phyloP scores from a whole-genome alignment of 805 yeast genomes.

The Candida boleticola region DNA sequence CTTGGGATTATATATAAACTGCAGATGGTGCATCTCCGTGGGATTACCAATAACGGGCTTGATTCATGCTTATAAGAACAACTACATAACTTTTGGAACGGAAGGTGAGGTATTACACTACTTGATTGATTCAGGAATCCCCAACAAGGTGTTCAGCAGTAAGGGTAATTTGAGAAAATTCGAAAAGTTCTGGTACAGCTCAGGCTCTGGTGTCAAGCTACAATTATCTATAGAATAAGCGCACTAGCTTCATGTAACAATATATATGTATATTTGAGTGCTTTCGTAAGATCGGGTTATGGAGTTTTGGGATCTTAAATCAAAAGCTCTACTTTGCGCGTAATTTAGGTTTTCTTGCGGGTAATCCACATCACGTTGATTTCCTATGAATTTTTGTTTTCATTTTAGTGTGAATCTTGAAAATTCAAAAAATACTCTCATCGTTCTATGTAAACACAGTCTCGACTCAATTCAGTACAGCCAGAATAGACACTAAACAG shows the following conservation, averaged over 20 bases:
- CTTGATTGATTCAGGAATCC: conserved; percentile 70
- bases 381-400: neutral
- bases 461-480: too few species aligned
- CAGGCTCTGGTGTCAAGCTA: conserved; percentile 27
- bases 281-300: conserved; percentile 4
- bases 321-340: neutral
- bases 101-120: conserved; percentile 54
- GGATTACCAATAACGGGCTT: conserved; percentile 73
- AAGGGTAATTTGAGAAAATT: conserved; percentile 43
- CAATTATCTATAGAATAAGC: conserved; percentile 8
- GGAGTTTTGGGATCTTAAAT: neutral
- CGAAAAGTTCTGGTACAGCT: conserved; percentile 44
- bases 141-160: conserved; percentile 48
- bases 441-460: too few species aligned
- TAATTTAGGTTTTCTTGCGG: neutral
- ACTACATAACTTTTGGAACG: conserved; percentile 26
- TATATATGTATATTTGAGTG: too few species aligned
- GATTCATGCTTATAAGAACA: conserved; percentile 57
- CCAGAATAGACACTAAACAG: too few species aligned
- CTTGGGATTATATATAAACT: conserved; percentile 32
- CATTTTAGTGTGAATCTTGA: neutral
- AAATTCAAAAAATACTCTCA: neutral
- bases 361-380: neutral
- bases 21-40: conserved; percentile 63
- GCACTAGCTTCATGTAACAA: too few species aligned